Base-by-base conservation (phyloP, 75 land plant species). In the Selaginella moellendorffii region DNA sequence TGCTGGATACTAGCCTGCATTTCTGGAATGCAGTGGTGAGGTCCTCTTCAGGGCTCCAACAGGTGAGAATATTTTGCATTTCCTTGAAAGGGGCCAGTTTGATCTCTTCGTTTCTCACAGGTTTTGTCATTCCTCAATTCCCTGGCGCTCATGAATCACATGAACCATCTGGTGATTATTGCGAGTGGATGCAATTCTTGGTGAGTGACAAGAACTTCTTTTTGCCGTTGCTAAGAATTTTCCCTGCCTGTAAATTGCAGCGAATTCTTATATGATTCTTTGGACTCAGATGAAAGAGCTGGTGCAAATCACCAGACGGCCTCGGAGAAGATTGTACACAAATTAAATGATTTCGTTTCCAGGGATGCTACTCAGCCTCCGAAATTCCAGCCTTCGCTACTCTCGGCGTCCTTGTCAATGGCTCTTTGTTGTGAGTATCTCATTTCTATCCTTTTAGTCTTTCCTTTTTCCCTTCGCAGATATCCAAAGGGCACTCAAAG, bases 381-480 rank as follows among this genome's bases (percentile, higher is more conserved):
- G 31, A 69, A 71, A 24, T 62, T 54, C 20, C 68, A 24, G 1
- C 59, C 74, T 30, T 85, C 96, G 1, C 69, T 89, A 24, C 67
- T 93, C 2, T 89, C 98, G 0, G 98, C 95, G 20, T 81, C 98
- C 0, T 71, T 93, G 10, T 89, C 98, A 1, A 84, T 85, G 82
- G 90, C 98, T 21, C 80, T 93, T 51, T 93, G 98, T 69, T 93
- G 89, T 36, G 46, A 36, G 46, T 92, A 85, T 91, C 97, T 88
- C 58, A 74, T 58, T 30, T 54, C 22, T 24, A 62, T 25, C 26
- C 26, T 36, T 36, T 36, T 36, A 36, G 46, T 36, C 14, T 36
- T 36, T 36, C 46, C 46, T 36, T 36, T 36, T 36, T 36, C 46
- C 46, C 46, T 36, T 36, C 46, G 46, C 46, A 36, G 46, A 36